Conservation (phyloP, 352 stramenopile species). For the Phytophthora colocasiae region DNA sequence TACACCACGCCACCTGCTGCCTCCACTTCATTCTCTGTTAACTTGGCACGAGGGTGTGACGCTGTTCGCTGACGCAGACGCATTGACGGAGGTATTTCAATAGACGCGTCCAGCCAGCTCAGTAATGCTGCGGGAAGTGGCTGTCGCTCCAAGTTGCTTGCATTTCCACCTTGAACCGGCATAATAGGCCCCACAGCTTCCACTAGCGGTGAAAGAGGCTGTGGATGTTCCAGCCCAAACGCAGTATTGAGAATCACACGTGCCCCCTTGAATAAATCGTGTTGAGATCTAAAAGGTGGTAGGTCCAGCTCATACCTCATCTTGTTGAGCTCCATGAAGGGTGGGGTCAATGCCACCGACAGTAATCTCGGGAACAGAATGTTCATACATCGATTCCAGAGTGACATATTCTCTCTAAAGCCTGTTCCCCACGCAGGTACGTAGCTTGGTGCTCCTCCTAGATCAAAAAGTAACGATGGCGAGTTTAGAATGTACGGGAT, state of each 20-base stretch:
- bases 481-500: slow-evolving; percentile 87
- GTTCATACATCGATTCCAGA: slow-evolving; percentile 92
- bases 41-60: slow-evolving; percentile 22
- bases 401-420: slow-evolving; percentile 83
- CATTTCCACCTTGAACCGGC: slow-evolving; percentile 47
- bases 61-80: slow-evolving; percentile 37
- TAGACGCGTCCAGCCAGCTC: slow-evolving; percentile 50
- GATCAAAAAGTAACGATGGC: slow-evolving; percentile 86
- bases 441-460: slow-evolving; percentile 76
- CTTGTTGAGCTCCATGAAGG: slow-evolving; percentile 92
- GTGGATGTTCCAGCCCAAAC: slow-evolving; percentile 84
- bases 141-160: slow-evolving; percentile 39
- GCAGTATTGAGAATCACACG: slow-evolving; percentile 91
- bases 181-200: slow-evolving; percentile 82
- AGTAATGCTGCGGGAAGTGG: slow-evolving; percentile 38
- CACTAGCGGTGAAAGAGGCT: slow-evolving; percentile 79
- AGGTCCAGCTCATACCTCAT: slow-evolving; percentile 81
- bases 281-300: slow-evolving; percentile 78
- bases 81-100: slow-evolving; percentile 23
- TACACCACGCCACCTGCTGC: slow-evolving; percentile 58
- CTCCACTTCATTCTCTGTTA: slow-evolving; percentile 22
- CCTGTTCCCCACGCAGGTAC: slow-evolving; percentile 87
- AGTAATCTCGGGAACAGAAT: slow-evolving; percentile 88
- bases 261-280: slow-evolving; percentile 88
- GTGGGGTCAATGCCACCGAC: slow-evolving; percentile 86